These are phyloP conservation scores for Salix suchowensis DNA, from an alignment of 345 rosid species.

Conservation along the genomic window DNA sequence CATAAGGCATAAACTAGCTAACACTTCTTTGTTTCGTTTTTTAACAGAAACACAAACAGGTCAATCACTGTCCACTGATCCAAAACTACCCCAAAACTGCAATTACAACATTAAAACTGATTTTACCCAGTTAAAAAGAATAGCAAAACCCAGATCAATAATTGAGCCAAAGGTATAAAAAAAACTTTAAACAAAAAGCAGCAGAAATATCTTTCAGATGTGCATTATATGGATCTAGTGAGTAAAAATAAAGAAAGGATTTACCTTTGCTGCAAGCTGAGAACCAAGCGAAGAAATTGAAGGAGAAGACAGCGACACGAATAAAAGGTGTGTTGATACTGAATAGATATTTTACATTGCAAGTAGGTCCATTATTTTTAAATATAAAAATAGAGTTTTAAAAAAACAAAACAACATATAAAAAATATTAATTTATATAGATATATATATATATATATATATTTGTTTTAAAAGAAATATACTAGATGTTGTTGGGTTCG, in stretches of 20 bases:
- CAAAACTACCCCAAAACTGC: background rate
- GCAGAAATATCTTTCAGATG: background rate
- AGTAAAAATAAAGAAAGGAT: background rate
- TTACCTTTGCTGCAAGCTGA: background rate
- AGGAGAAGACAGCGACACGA: background rate
- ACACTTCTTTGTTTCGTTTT: background rate
- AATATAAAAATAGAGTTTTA: too few species aligned
- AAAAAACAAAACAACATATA: too few species aligned
- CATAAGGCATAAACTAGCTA: background rate
- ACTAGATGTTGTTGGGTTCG: too few species aligned
- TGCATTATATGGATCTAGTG: background rate
- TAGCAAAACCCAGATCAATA: background rate
- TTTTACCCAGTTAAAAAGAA: background rate
- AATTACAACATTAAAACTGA: background rate
- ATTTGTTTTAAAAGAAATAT: too few species aligned
- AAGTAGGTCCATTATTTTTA: background rate
- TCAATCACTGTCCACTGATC: background rate
- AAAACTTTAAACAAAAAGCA: background rate
- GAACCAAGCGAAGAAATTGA: background rate
- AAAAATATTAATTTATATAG: too few species aligned
- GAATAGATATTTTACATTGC: background rate
- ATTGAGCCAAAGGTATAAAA: background rate
- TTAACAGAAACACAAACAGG: background rate
- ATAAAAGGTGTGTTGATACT: background rate
- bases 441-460: too few species aligned